These are phyloP conservation scores for Ensete glaucum DNA, from an alignment of 176 grass and related monocot species.

Conservation along the genomic window DNA sequence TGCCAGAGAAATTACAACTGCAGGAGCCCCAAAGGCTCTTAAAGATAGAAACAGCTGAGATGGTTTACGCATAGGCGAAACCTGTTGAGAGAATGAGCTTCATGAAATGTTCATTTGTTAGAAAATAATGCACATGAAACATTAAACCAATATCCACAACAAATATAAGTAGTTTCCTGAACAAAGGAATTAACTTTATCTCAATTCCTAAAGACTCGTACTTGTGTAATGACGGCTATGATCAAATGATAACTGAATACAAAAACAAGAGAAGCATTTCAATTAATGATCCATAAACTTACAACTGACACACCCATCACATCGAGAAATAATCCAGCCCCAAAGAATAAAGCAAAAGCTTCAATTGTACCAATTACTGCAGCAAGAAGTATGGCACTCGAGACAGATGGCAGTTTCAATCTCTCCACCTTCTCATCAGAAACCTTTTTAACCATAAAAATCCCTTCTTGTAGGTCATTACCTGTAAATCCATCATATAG, in stretches of 20 bases:
- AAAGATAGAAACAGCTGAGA: constrained; percentile 45
- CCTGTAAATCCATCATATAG: constrained; percentile 13
- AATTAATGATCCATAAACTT: constrained; percentile 19
- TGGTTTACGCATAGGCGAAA: constrained; percentile 38
- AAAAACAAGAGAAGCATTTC: neutral
- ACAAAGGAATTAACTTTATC: neutral
- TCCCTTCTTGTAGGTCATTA: constrained; percentile 6
- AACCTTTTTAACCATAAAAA: constrained; percentile 10
- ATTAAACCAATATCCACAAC: neutral
- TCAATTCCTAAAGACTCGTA: neutral
- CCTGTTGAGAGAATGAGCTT: constrained; percentile 20
- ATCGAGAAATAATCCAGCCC: constrained; percentile 39
- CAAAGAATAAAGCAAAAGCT: constrained; percentile 43
- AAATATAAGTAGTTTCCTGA: neutral
- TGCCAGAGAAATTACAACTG: constrained; percentile 55
- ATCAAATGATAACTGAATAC: no score
- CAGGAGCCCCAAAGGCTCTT: constrained; percentile 60
- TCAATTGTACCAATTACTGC: constrained; percentile 42
- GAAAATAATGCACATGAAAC: neutral
- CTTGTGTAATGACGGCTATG: no score
- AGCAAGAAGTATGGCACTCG: constrained; percentile 49
- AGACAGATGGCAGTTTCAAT: constrained; percentile 43
- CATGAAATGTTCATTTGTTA: neutral
- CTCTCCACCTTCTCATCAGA: constrained; percentile 8
- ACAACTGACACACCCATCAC: constrained; percentile 53